Conservation (phyloP, 495 filamentous ascomycete species). For the Symbiotaphrina buchneri region DNA sequence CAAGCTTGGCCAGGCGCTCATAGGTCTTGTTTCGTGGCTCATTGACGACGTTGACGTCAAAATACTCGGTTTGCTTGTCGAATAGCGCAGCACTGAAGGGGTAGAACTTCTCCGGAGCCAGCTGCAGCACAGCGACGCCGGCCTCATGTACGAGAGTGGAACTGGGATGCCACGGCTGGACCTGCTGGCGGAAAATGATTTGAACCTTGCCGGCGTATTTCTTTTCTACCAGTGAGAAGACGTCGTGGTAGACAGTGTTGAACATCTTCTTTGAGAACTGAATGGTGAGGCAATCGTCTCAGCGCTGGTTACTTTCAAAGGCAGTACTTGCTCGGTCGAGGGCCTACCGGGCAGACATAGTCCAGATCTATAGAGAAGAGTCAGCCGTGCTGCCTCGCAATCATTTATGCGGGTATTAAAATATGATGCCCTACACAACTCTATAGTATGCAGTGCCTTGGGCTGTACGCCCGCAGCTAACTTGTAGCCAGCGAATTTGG, state of each 20-base stretch:
- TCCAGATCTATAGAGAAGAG: slow-evolving; percentile 33
- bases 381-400: slow-evolving; percentile 1
- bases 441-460: slow-evolving; percentile 43
- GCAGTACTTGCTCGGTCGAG: no score
- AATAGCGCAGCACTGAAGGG: slow-evolving; percentile 37
- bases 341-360: slow-evolving; percentile 56
- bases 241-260: slow-evolving; percentile 36
- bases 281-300: not conserved
- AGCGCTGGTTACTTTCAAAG: not conserved
- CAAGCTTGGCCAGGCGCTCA: slow-evolving; percentile 46
- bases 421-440: slow-evolving; percentile 30
- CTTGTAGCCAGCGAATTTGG: slow-evolving; percentile 54
- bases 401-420: not conserved
- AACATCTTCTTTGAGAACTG: slow-evolving; percentile 47
- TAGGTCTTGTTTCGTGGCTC: slow-evolving; percentile 79
- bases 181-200: slow-evolving; percentile 69
- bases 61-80: slow-evolving; percentile 26
- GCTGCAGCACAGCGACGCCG: slow-evolving; percentile 45
- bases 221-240: slow-evolving; percentile 28
- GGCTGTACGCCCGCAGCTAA: slow-evolving; percentile 19
- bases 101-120: slow-evolving; percentile 53
- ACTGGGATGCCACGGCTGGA: slow-evolving; percentile 91
- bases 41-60: slow-evolving; percentile 29
- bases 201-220: slow-evolving; percentile 37
- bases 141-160: slow-evolving; percentile 79